phyloP scores from a whole-genome alignment of 176 grass and related monocot species.

The Oryza glaberrima region DNA sequence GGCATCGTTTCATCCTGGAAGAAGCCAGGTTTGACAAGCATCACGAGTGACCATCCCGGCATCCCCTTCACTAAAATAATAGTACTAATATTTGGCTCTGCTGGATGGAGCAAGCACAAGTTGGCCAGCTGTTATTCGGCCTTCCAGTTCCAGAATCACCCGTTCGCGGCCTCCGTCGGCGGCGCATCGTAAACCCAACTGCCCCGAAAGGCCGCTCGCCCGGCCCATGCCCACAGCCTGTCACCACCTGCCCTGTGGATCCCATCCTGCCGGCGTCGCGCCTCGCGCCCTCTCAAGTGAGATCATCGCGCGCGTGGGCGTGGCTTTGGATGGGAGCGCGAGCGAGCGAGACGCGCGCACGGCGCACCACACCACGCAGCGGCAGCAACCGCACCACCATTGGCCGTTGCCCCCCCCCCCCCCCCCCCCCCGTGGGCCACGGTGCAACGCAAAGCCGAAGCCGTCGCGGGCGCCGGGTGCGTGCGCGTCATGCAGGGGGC shows the following conservation, averaged over 20 bases:
- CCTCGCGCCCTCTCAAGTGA: neutral
- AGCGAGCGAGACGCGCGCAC: neutral
- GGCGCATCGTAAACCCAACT: neutral
- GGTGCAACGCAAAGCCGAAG: conserved; percentile 22
- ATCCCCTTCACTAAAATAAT: neutral
- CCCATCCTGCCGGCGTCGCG: conserved; percentile 17
- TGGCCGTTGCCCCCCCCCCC: too few species aligned
- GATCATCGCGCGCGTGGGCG: conserved; percentile 9
- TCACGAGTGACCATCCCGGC: neutral
- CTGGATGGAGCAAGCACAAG: conserved; percentile 5
- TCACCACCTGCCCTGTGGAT: neutral
- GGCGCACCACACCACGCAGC: neutral
- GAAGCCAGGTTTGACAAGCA: neutral
- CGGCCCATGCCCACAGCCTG: conserved; percentile 25
- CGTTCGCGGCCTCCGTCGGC: neutral
- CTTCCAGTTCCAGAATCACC: neutral
- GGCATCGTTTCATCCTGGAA: neutral
- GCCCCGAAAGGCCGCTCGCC: neutral
- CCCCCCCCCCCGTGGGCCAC: neutral
- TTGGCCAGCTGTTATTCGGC: conserved; percentile 31
- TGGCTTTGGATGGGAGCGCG: neutral
- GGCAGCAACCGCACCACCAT: neutral
- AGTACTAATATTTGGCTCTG: neutral
- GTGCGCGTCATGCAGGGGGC: conserved; percentile 25
- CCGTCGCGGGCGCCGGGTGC: neutral